Conservation (phyloP, 2,329 filamentous ascomycete species). For the Polychaeton citri region DNA sequence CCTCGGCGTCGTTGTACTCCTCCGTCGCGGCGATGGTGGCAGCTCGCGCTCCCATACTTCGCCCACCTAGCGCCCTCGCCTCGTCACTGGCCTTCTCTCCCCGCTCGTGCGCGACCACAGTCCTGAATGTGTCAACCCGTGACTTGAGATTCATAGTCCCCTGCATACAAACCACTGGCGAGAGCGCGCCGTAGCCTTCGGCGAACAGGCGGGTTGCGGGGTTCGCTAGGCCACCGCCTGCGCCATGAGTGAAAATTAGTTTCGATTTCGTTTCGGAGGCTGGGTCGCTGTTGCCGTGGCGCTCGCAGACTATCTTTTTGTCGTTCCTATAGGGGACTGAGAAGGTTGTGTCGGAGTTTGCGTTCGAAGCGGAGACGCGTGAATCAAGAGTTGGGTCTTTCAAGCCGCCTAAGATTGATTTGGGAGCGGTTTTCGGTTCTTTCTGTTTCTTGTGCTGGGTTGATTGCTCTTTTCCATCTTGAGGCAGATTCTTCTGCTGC, state of each 20-base stretch:
- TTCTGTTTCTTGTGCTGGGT: not conserved
- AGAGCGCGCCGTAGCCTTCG: conserved; percentile 19
- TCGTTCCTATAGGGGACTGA: conserved; percentile 1
- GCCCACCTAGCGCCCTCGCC: conserved; percentile 21
- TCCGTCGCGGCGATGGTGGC: conserved; percentile 25
- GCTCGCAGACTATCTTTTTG: conserved; percentile 6
- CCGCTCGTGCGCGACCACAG: conserved; percentile 18
- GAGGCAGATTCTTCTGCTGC: no score
- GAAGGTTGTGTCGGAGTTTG: not conserved
- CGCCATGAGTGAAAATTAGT: conserved; percentile 33
- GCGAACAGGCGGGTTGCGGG: conserved; percentile 28
- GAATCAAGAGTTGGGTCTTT: not conserved
- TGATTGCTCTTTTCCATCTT: not conserved
- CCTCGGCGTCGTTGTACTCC: not conserved
- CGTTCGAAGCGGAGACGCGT: not conserved
- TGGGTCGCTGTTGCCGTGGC: conserved; percentile 1
- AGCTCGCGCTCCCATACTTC: conserved; percentile 32
- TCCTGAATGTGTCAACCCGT: conserved; percentile 24
- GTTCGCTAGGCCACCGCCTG: conserved; percentile 27
- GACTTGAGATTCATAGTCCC: conserved; percentile 28
- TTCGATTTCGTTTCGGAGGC: not conserved
- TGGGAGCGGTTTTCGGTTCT: not conserved
- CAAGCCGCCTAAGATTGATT: not conserved
- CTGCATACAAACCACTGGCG: conserved; percentile 23
- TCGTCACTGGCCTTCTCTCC: not conserved